Base-by-base conservation (phyloP, 2,329 filamentous ascomycete genomes). In the Penicillium corylophilum region DNA sequence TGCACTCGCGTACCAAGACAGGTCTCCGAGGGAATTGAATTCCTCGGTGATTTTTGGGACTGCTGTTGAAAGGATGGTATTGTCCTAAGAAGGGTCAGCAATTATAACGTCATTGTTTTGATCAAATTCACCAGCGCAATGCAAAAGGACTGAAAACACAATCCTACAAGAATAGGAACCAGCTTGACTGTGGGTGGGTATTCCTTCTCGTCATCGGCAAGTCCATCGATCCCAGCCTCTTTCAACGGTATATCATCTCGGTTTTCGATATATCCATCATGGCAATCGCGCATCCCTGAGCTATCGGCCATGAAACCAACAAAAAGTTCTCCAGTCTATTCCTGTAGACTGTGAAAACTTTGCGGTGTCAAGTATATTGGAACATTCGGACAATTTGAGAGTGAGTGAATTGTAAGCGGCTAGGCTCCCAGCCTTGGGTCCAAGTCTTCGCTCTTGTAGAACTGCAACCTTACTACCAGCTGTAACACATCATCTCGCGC, bases 1-100 rank as follows among this genome's bases (percentile, higher is more conserved):
- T 4, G 73, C 68, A 18, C 70, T 74, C 22, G 74, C 74, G 53
- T 79, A 79, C 77, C 77, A 79, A 20, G 75, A 75, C 2, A 79
- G 61, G 50, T 79, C 76, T 10, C 67, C 65, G 16, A 77, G 59
- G 12, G 74, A 74, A 33, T 78, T 64, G 56, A 80, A 79, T 23
- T 77, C 61, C 51, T 77, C 70, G 1, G 77, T 78, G 35, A 80
- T 79, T 20, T 64, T 66, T 5, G 77, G 77, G 24, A 78, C 73
- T 1, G 77, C 77, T 3, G 74, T 77, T 4, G 72, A 69, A 28
- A 79, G 70, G 46, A 76, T 75, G 1, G 73, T 75, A 41, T 73
- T 73, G 40, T 72, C 70, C 70, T 73, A 15, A 1, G n/a, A 4
- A 8, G 2, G 9, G 8, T 20, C 15, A 44, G 24, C 20, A 16